Evolutionary conservation across 2,329 filamentous ascomycete species (phyloP), one percentile per base, ranked within the genome.

Genomic region (Alternaria gansuensis): DNA sequence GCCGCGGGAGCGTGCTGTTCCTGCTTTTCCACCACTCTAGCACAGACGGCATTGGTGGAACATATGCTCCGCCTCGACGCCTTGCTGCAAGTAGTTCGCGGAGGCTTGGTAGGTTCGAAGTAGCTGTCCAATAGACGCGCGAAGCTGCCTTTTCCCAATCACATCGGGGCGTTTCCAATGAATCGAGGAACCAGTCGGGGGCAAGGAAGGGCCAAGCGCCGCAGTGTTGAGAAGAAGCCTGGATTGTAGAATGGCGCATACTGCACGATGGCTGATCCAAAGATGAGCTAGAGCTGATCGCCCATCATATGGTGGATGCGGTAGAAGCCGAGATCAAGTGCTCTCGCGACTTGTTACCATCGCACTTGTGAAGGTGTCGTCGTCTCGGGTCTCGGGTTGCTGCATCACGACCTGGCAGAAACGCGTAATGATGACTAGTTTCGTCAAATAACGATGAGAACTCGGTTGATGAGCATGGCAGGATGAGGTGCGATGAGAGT

Each of bases 1-100:
- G 58, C 61, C 58, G 48, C 63, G 59, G 56, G 56, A 59, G 51
- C 45, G 33, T 51, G 53, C 60, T 63, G 54, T 65, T 66, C 64
- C 60, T 68, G 63, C 52, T 59, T 64, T 36, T 54, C 37, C 44
- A 40, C 33, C 40, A 28, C 36, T 34, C 26, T 51, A 50, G 49
- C 46, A 51, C 51, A 57, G 45, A 36, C 43, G 44, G 43, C 57
- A 36, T 63, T 51, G 49, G 49, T 53, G 40, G 53, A 43, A 56
- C 53, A 59, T 9, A 31, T 53, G 55, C 53, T 58, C 50, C 62
- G 58, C 58, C 61, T 52, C 54, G 46, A 50, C 44, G n/a, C 33
- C 41, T 58, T 28, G 34, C 54, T 34, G 37, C n/a, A 46, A 41
- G 24, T 23, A 46, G 55, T 36, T 55, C 29, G 46, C 34, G 33